Base-by-base conservation (phyloP, 2,329 filamentous ascomycete species). In the Talaromyces sp. region DNA sequence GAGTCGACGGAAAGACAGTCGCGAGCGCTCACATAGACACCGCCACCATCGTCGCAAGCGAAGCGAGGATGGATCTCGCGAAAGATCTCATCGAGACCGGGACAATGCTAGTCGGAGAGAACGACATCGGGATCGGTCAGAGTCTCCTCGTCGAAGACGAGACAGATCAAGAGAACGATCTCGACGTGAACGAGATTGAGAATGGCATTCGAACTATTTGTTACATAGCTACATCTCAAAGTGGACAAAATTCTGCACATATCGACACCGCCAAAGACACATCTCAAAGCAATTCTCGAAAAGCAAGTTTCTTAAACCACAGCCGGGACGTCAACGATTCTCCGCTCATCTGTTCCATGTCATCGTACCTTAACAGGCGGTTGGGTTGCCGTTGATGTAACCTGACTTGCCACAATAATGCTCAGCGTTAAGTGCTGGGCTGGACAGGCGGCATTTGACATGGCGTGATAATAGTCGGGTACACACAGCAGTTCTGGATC, bases 1-100 rank as follows among this genome's bases (percentile, higher is more conserved):
- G 14, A 70, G 71, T 56, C 73, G 74, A 39, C 35, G 50, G 22
- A 72, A 73, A 39, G 70, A 73, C 22, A 75, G 73, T 59, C 73
- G 74, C 57, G 75, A 85, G 69, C 67, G 76, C 62, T 74, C 75
- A 16, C 77, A 76, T 68, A 79, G 78, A 41, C 81, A 82, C 69
- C 77, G 76, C 65, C 79, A 79, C 35, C 80, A 78, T 47, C 70
- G 70, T 60, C 70, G 66, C 65, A 70, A 73, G 27, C 70, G 75
- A 35, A 72, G 73, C 43, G 65, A 70, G n/a, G 75, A 75, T 50
- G 72, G 70, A 60, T 75, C 73, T 14, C 68, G 70, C 24, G 74
- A 78, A 19, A 74, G 69, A 61, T 70, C 69, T 63, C 73, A 72
- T 14, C 70, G 73, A 66, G 67, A 72, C 41, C 72, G 71, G 39